Base-by-base conservation (phyloP, 2,329 filamentous ascomycete species). In the Penicillium hordei region DNA sequence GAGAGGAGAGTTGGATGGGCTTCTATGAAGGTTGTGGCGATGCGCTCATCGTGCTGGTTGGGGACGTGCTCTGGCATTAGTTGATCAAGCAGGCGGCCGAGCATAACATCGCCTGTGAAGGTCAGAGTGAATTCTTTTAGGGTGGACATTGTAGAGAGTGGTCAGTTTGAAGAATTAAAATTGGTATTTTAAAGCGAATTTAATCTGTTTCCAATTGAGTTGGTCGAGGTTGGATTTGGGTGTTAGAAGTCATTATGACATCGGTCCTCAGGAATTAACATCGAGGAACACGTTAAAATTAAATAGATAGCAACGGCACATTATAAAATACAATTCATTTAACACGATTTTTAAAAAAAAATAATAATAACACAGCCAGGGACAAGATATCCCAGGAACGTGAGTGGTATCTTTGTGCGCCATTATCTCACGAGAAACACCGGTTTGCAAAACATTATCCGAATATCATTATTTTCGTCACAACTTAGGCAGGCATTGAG, bases 71-170 rank as follows among this genome's bases (percentile, higher is more conserved):
- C 62, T 17, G 72, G 70, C 55, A 73, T 70, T 49, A 77, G 67
- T 61, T 76, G 73, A 61, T 77, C 75, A 58, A 77, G 65, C 10
- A 77, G 72, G 4, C 75, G 74, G 43, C 71, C 75, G 9, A 77
- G 71, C 75, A 77, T 78, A n/a, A 76, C 70, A 55, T 78, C 75
- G 59, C 75, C 75, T 38, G 70, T 59, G 57, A 72, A 68, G 52
- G 69, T 67, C 48, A 75, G 54, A 34, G 63, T 70, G 62, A 70
- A 75, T 9, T 55, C 46, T 21, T 49, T 52, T 3, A 15, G n/a
- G 17, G 38, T 19, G 13, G 51, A 23, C 53, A 61, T 63, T 31
- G 33, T 19, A 17, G 17, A 15, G 4, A 3, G 1, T 27, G 25
- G 21, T 31, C 8, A 21, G 19, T 21, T 17, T 15, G 12, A 39